Percentiles rank a stretch among this genome's conserved stretches.
Conservation (phyloP, 148 eudicot genomes). For the Rhododendron kiyosumense region DNA sequence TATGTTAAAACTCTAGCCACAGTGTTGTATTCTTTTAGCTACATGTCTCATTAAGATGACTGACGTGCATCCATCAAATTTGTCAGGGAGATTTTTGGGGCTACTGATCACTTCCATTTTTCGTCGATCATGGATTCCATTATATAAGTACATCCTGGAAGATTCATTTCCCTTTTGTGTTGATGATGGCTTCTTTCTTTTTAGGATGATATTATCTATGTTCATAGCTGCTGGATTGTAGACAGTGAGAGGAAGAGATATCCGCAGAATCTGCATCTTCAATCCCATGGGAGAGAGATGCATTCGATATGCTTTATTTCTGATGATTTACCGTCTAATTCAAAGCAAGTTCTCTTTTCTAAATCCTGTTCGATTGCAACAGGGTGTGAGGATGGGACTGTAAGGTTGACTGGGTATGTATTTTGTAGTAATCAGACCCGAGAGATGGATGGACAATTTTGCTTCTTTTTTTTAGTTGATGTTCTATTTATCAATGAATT, state of each 20-base stretch:
- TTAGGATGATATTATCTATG: conserved; percentile 73
- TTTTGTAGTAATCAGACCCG: not conserved
- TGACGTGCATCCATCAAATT: not conserved
- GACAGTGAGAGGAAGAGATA: conserved; percentile 46
- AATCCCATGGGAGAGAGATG: conserved; percentile 97
- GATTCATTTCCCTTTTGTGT: not conserved
- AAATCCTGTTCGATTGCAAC: conserved; percentile 68
- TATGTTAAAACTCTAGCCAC: not conserved
- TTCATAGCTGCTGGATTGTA: conserved; percentile 48
- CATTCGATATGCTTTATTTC: conserved; percentile 74
- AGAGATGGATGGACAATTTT: not conserved
- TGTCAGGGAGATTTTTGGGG: not conserved
- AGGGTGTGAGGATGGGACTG: conserved; percentile 97
- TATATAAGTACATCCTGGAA: not conserved
- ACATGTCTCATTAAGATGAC: not conserved
- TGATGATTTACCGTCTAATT: conserved; percentile 21
- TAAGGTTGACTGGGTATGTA: conserved; percentile 83
- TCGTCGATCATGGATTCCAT: conserved; percentile 3
- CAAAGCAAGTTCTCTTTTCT: conserved; percentile 21
- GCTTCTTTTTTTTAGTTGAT: not conserved
- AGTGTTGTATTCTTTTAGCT: not conserved
- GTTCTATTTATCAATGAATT: not conserved
- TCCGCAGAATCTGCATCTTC: conserved; percentile 75
- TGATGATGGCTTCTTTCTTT: conserved; percentile 10
- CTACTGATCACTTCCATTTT: not conserved